Evolutionary conservation across 179 eudicot species (phyloP).

Genomic region (Actinidia polygama): DNA sequence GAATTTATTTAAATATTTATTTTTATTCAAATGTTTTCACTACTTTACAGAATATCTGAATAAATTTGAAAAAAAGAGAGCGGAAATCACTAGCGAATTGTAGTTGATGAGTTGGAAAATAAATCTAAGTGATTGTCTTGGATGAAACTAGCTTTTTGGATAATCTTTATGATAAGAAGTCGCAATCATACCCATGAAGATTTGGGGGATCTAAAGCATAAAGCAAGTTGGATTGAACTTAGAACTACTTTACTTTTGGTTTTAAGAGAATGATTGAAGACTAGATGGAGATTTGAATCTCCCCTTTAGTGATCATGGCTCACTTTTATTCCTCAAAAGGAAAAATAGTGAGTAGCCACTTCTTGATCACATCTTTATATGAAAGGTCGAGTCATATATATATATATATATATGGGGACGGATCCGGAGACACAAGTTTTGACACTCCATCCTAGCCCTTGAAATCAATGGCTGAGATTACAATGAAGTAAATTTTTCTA

Average conservation of each 20-base stretch:
- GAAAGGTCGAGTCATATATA: not conserved
- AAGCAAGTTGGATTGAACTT: too few relatives aligned
- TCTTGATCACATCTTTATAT: not conserved
- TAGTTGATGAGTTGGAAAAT: not conserved
- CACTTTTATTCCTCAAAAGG: not conserved
- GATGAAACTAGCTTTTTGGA: slow-evolving; percentile 10
- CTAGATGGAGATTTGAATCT: not conserved
- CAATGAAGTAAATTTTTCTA: too few relatives aligned
- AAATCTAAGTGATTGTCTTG: not conserved
- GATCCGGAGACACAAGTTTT: too few relatives aligned
- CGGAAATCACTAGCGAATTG: not conserved
- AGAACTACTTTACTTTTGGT: not conserved
- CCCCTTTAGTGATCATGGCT: too few relatives aligned
- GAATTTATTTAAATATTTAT: too few relatives aligned
- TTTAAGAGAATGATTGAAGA: not conserved
- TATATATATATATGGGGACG: too few relatives aligned
- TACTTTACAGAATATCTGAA: too few relatives aligned
- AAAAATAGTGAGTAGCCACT: not conserved
- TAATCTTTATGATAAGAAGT: slow-evolving; percentile 8
- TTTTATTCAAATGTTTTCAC: too few relatives aligned
- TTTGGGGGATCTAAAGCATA: slow-evolving; percentile 11
- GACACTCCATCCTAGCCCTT: too few relatives aligned
- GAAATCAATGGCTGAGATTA: too few relatives aligned
- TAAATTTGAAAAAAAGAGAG: too few relatives aligned
- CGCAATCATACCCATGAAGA: not conserved